Evolutionary conservation across 148 eudicot species (phyloP), one percentile per base, ranked within the genome.

Genomic region (Cornus florida): DNA sequence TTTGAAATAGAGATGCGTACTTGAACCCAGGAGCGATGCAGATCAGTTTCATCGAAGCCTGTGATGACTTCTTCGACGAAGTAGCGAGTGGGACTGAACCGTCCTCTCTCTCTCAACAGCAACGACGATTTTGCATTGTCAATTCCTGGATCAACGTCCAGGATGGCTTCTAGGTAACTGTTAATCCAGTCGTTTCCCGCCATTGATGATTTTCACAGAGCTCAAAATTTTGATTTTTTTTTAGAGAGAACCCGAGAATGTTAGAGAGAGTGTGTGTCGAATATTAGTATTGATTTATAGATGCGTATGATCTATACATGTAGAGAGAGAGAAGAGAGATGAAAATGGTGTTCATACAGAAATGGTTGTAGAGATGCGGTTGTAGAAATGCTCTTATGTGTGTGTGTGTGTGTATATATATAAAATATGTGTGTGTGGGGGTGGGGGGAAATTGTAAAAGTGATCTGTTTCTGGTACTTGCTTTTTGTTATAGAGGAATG

Each of bases 161-260:
- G 83, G 78, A 94, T 94, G 76, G 98, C 98, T 83, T 94, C 98
- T 83, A 94, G 78, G 80, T 94, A 94, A 79, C 98, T 92, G 87
- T 94, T 94, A 23, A 94, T 89, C 98, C 98, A 94, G 73, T 94
- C 98, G 81, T 94, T 94, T 81, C 99, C 98, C 87, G 97, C 98
- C 98, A 94, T 96, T 82, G 48, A 43, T 43, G 48, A 43, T 43
- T 43, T 43, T 43, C 48, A 43, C 48, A 43, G 48, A 43, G 38
- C 38, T 35, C 38, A 2, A 4, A 35, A 4, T 35, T 2, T 35
- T 35, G 5, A 35, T 35, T 1, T 35, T 35, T 35, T 35, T 35
- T 2, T 35, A 35, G 38, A 35, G 38, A 35, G 5, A 35, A 35
- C 0, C 38, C 3, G 38, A 35, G 3, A 35, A 35, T 35, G 38